Evolutionary conservation across 2,329 filamentous ascomycete genomes (phyloP).

Genomic region (Pseudogymnoascus sp.): DNA sequence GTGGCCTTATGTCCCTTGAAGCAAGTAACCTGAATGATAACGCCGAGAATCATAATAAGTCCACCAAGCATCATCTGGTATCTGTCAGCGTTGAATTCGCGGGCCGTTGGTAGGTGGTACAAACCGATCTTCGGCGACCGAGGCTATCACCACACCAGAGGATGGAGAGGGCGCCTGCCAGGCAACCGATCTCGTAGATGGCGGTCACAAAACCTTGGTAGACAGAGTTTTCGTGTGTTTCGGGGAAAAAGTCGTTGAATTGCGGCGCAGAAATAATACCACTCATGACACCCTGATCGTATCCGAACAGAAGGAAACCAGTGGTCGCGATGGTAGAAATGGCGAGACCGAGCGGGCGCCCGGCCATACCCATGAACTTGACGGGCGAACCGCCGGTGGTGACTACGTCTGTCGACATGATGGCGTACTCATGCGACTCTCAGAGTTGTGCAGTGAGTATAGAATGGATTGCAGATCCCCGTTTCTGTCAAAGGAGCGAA

Average conservation of each 20-base stretch:
- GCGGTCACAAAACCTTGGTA: constrained; percentile 44
- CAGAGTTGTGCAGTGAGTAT: constrained; percentile 2
- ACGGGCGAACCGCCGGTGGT: background rate
- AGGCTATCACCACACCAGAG: constrained; percentile 45
- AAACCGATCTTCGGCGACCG: constrained; percentile 48
- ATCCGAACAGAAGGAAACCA: constrained; percentile 80
- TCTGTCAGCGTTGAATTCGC: constrained; percentile 11
- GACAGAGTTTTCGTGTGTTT: constrained; percentile 43
- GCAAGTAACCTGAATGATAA: constrained; percentile 34
- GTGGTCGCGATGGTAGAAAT: constrained; percentile 63
- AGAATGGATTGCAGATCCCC: background rate
- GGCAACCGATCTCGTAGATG: constrained; percentile 49
- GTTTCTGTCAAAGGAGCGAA: background rate
- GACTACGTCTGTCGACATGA: background rate
- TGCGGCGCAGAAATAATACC: constrained; percentile 52
- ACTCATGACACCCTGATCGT: constrained; percentile 85
- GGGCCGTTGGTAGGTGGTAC: constrained; percentile 44
- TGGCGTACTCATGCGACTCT: constrained; percentile 5
- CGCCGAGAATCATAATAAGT: constrained; percentile 51
- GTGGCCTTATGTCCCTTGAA: constrained; percentile 31
- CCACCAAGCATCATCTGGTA: constrained; percentile 45
- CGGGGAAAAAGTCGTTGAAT: constrained; percentile 79
- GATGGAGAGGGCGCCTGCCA: constrained; percentile 40
- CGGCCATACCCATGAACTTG: constrained; percentile 57
- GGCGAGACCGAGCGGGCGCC: constrained; percentile 57